Conservation (phyloP, 2,329 filamentous ascomycete species). For the Dothidotthia symphoricarpi region DNA sequence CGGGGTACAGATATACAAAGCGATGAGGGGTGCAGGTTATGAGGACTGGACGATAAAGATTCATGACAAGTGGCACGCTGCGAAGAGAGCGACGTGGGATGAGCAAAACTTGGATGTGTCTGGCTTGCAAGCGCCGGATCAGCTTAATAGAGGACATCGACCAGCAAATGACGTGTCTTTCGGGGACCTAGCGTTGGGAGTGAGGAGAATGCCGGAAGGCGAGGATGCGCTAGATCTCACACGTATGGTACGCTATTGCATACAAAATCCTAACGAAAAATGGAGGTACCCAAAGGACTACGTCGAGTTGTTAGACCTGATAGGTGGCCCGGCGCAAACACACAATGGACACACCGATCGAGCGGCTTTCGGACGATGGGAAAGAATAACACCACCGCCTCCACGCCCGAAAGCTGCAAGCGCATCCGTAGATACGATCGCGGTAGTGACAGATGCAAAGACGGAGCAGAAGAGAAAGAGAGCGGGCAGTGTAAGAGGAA, state of each 20-base stretch:
- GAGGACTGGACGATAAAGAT: conserved; percentile 14
- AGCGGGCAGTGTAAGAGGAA: no score
- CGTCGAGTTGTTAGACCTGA: conserved; percentile 7
- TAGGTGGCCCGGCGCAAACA: conserved; percentile 11
- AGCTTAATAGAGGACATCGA: no score
- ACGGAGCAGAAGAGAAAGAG: no score
- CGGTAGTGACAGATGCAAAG: background rate
- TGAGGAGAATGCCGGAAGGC: conserved; percentile 16
- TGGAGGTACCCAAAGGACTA: conserved; percentile 26
- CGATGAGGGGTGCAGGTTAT: conserved; percentile 18
- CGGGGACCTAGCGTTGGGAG: conserved; percentile 14
- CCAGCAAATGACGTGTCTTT: conserved; percentile 17
- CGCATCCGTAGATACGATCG: no score
- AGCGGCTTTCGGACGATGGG: conserved; percentile 10
- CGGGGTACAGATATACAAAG: conserved; percentile 11
- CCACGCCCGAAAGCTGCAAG: background rate
- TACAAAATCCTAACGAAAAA: conserved; percentile 12
- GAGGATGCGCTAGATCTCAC: conserved; percentile 27
- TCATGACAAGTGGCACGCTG: conserved; percentile 5
- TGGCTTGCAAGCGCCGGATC: conserved; percentile 19
- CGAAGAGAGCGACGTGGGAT: conserved; percentile 3
- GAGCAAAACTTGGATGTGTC: conserved; percentile 16
- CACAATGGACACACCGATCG: conserved; percentile 11
- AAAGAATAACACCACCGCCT: conserved; percentile 2
- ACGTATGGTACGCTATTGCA: conserved; percentile 20